phyloP scores from a whole-genome alignment of 768 basidiomycete species.

The Lactarius quietus region DNA sequence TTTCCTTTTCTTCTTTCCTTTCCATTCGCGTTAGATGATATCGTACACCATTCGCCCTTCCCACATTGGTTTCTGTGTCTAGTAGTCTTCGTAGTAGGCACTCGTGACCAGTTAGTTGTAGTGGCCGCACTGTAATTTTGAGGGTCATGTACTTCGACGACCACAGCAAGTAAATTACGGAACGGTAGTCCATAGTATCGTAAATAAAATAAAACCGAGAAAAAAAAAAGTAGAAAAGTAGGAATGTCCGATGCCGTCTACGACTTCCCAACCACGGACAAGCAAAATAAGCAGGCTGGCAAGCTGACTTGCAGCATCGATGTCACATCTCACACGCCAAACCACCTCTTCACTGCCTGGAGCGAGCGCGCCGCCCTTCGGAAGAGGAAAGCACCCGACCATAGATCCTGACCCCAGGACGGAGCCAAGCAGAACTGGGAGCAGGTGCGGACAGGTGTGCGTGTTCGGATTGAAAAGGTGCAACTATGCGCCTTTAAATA shows the following conservation, averaged over 20 bases:
- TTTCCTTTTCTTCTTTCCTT: background rate
- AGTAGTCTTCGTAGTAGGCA: background rate
- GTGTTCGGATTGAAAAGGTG: constrained; percentile 41
- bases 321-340: constrained; percentile 31
- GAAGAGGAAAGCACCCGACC: constrained; percentile 32
- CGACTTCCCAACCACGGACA: constrained; percentile 28
- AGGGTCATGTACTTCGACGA: background rate
- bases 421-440: constrained; percentile 29
- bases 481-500: background rate
- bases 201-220: background rate
- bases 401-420: constrained; percentile 27
- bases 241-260: constrained; percentile 32
- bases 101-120: background rate
- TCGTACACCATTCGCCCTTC: constrained; percentile 11
- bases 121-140: constrained; percentile 13
- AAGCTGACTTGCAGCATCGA: constrained; percentile 31
- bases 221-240: background rate
- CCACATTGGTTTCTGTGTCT: constrained; percentile 4
- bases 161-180: background rate
- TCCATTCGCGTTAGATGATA: constrained; percentile 16
- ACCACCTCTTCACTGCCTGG: constrained; percentile 34
- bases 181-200: background rate
- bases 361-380: constrained; percentile 26
- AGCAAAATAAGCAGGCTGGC: constrained; percentile 12
- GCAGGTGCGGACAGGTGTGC: constrained; percentile 40